Evolutionary conservation across 2,329 filamentous ascomycete genomes (phyloP), one percentile per base, ranked within the genome.

Genomic region (Calycina herbarum): DNA sequence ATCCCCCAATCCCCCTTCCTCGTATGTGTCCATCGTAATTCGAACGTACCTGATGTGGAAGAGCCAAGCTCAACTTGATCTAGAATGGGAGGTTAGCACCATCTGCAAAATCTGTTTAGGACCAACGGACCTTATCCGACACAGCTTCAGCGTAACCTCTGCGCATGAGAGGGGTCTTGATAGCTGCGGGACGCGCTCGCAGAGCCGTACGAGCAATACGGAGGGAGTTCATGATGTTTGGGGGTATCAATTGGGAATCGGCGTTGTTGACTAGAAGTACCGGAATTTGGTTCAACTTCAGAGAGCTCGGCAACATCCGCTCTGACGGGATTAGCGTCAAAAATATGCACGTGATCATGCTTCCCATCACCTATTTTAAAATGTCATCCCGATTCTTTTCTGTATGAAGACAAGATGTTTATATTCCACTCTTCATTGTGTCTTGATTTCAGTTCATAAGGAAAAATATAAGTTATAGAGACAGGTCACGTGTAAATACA

Each of bases 11-110:
- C 27, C 0, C n/a, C 58, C 57, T 48, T 66, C 59, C 4, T 13
- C 35, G 31, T 62, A 31, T 57, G 48, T 24, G 15, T 62, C 15
- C 48, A 61, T 65, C 40, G 56, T 57, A 65, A 66, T 56, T 67
- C 63, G 10, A 63, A 73, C 91, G 82, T 93, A 98, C 95, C 93
- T 97, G 92, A 84, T 98, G 94, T 83, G 95, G 95, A 76, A 99
- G 91, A 80, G 92, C 89, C 84, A 99, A 86, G 86, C 93, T 97
- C 84, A 99, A 89, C 89, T 96, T 96, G 87, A 99, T 96, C 87
- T 89, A 74, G 20, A 48, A 66, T 61, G 63, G n/a, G 35, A 65
- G 31, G 69, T 77, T 72, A 76, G 75, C 69, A 68, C 63, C 13
- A 31, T 57, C 42, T 65, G 64, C 63, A 68, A 70, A 70, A 70